These are phyloP conservation scores for Calonectria crousiana DNA, from an alignment of 2,329 filamentous ascomycete genomes.

Conservation along the genomic window DNA sequence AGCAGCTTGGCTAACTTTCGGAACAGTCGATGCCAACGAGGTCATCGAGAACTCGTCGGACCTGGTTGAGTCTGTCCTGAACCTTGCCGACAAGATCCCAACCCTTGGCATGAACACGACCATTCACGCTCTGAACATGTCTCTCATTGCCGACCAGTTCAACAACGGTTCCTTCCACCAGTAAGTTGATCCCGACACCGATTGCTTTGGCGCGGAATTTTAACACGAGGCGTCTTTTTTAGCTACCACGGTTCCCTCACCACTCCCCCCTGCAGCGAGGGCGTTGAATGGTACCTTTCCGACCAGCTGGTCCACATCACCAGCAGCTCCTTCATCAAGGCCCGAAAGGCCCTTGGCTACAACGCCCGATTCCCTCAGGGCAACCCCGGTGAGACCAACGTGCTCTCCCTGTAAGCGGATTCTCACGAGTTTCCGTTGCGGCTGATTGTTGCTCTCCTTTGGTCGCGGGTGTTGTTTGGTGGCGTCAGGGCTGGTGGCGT, in stretches of 20 bases:
- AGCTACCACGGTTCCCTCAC: conserved; percentile 71
- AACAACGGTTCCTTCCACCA: conserved; percentile 45
- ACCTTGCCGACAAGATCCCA: conserved; percentile 50
- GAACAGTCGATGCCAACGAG: not conserved
- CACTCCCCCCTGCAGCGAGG: conserved; percentile 73
- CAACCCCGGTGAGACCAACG: conserved; percentile 48
- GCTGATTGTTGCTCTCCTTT: not conserved
- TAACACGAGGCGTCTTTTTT: not conserved
- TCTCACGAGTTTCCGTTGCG: not conserved
- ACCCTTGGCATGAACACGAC: conserved; percentile 54
- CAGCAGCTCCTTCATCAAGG: conserved; percentile 61
- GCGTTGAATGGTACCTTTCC: conserved; percentile 65
- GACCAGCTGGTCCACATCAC: conserved; percentile 60
- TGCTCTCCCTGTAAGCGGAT: not conserved
- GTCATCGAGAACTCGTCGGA: conserved; percentile 23
- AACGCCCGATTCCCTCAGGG: conserved; percentile 69
- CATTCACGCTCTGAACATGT: conserved; percentile 49
- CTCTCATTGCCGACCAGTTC: conserved; percentile 55
- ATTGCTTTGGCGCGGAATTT: conserved; percentile 1
- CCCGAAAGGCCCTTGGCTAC: conserved; percentile 67
- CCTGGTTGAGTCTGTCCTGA: conserved; percentile 53
- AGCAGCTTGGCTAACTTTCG: not conserved
- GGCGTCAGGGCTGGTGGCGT: not conserved
- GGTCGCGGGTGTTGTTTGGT: not conserved
- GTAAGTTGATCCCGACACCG: conserved; percentile 32